Base-by-base conservation (phyloP, 352 stramenopile species). In the Phytophthora vignae region DNA sequence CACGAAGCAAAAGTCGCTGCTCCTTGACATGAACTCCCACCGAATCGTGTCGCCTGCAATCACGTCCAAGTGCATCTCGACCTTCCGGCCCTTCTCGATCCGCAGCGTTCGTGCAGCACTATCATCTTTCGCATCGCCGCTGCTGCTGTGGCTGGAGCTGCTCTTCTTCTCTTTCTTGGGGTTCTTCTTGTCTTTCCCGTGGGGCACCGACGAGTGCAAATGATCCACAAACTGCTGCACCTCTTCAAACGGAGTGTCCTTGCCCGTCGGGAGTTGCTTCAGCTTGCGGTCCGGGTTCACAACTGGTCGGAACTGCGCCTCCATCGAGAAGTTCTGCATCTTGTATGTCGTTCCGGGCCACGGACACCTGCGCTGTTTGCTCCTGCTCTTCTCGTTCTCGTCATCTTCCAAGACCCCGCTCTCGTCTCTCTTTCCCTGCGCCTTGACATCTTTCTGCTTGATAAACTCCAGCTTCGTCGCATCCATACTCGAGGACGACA, bases 21-120 rank as follows among this genome's bases (percentile, higher is more conserved):
- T 90, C 27, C 83, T 87, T 38, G 79, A 82, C 17, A 71, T 64
- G 31, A 91, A 94, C 12, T 82, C 66, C 88, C 88, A 95, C 17
- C 72, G 63, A 54, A 95, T 80, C 4, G 75, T 77, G 56, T 95
- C 88, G 1, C 85, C 84, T 0, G 82, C 76, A 7, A 83, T 74
- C 9, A 95, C 86, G 55, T 95, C 85, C 31, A 95, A 66, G 67
- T 95, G 88, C 88, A 95, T 95, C 56, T 95, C 86, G 52, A 92
- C 73, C 29, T 82, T 90, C 11, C 88, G 82, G 6, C 84, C 84
- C 21, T 92, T 92, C 0, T 85, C 59, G 10, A 94, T 40, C 0
- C 69, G 78, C 55, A 91, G 50, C 2, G 79, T 70, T 31, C 81
- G 80, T 8, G 62, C 14, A 2, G 48, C 29, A 6, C 61, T 67